These are phyloP conservation scores for Passalora sequoiae DNA, from an alignment of 2,329 filamentous ascomycete species.

Conservation along the genomic window DNA sequence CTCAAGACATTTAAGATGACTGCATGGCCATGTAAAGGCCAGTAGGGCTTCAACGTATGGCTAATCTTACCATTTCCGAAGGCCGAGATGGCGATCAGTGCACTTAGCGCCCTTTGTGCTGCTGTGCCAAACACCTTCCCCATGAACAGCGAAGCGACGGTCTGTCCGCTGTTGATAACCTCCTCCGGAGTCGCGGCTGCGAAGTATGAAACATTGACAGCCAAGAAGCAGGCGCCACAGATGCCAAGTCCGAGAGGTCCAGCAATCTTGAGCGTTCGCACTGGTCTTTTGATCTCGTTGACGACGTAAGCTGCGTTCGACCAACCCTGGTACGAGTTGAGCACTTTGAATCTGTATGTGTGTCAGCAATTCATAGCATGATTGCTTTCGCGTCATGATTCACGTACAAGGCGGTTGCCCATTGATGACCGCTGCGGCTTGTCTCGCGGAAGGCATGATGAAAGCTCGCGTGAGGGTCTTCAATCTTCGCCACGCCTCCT, in stretches of 20 bases:
- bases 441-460: conserved; percentile 50
- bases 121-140: conserved; percentile 50
- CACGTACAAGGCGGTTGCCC: conserved; percentile 50
- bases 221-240: conserved; percentile 50
- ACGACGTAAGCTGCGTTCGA: conserved; percentile 58
- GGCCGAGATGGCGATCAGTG: conserved; percentile 52
- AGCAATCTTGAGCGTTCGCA: conserved; percentile 14
- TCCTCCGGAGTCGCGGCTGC: conserved; percentile 42
- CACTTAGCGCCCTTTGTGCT: conserved; percentile 51
- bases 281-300: conserved; percentile 50
- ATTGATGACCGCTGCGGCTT: conserved; percentile 40
- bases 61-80: conserved; percentile 59
- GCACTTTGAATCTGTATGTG: conserved; percentile 44
- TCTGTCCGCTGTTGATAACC: conserved; percentile 49
- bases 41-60: too few relatives aligned
- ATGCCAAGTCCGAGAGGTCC: conserved; percentile 46
- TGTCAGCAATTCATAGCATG: neutral
- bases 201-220: conserved; percentile 59
- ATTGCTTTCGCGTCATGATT: neutral
- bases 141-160: conserved; percentile 57
- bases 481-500: conserved; percentile 44
- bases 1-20: too few relatives aligned
- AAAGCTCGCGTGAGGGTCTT: conserved; percentile 52
- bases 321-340: conserved; percentile 23
- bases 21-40: too few relatives aligned